Percentiles rank a stretch among this genome's conserved stretches.
Conservation (phyloP, 1,284 basidiomycete genomes). For the Vanrija humicola region DNA sequence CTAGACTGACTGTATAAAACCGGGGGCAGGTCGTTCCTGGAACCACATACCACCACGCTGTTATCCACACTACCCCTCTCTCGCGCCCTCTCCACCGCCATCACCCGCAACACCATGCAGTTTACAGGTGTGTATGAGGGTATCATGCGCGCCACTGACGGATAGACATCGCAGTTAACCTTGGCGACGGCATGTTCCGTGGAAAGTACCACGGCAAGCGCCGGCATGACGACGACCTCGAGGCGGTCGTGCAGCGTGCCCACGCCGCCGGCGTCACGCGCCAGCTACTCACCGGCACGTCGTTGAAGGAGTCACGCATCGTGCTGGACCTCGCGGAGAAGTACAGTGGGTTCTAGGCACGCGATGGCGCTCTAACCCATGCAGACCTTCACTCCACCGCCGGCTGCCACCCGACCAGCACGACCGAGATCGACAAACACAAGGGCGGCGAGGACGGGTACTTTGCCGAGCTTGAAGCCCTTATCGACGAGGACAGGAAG, state of each 20-base stretch:
- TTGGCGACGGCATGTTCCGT: constrained; percentile 52
- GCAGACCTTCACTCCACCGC: constrained; percentile 69
- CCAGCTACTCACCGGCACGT: constrained; percentile 80
- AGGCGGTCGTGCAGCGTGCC: constrained; percentile 61
- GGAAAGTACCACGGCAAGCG: constrained; percentile 53
- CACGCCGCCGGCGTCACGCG: constrained; percentile 62
- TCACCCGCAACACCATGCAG: neutral
- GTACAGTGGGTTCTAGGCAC: constrained; percentile 51
- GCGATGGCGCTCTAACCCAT: neutral
- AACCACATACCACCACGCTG: too few relatives aligned
- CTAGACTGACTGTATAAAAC: too few relatives aligned
- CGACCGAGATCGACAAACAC: constrained; percentile 65
- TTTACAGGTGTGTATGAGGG: neutral
- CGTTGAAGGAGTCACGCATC: constrained; percentile 61
- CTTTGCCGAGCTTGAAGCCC: constrained; percentile 57
- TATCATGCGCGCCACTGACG: neutral
- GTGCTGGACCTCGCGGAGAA: constrained; percentile 63
- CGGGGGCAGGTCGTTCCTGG: too few relatives aligned
- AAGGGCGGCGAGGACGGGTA: constrained; percentile 63
- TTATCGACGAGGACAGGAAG: constrained; percentile 56
- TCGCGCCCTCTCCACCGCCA: neutral
- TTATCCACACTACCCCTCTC: too few relatives aligned
- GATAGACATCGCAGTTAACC: constrained; percentile 54
- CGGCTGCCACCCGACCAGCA: constrained; percentile 84
- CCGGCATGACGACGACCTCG: constrained; percentile 62